Evolutionary conservation across 1,284 basidiomycete genomes (phyloP).

Genomic region (Sparassis latifolia): DNA sequence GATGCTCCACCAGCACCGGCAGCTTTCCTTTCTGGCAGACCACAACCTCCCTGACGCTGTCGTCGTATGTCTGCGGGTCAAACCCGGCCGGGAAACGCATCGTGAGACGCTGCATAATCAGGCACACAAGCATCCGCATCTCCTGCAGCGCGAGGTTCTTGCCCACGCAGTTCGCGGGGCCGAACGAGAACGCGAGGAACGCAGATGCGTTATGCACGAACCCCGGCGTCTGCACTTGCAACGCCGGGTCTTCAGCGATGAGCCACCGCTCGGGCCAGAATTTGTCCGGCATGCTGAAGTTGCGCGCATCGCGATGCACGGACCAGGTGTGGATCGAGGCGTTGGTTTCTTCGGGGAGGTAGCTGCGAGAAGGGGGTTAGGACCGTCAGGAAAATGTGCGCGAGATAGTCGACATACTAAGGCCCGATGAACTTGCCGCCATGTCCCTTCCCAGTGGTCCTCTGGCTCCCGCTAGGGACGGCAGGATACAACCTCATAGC

Average conservation of each 20-base stretch:
- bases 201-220: constrained; percentile 10
- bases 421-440: not conserved
- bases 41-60: not conserved
- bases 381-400: too few species aligned
- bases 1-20: not conserved
- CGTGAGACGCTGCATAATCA: constrained; percentile 14
- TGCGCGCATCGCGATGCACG: constrained; percentile 10
- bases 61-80: not conserved
- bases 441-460: not conserved
- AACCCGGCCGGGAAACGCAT: constrained; percentile 12
- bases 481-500: not conserved
- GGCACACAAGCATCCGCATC: constrained; percentile 13
- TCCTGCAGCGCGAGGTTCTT: constrained; percentile 18
- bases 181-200: constrained; percentile 19
- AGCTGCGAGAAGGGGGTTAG: not conserved
- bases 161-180: constrained; percentile 20
- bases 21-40: not conserved
- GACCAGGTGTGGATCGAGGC: not conserved
- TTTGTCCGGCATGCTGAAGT: constrained; percentile 10
- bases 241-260: not conserved
- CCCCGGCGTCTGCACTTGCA: too few species aligned
- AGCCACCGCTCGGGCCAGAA: constrained; percentile 19
- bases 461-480: not conserved
- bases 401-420: not conserved
- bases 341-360: not conserved